Percentiles rank a stretch among this genome's conserved stretches.
These are phyloP conservation scores for Solanum virginianum DNA, from an alignment of 257 asterid genomes.

Conservation along the genomic window DNA sequence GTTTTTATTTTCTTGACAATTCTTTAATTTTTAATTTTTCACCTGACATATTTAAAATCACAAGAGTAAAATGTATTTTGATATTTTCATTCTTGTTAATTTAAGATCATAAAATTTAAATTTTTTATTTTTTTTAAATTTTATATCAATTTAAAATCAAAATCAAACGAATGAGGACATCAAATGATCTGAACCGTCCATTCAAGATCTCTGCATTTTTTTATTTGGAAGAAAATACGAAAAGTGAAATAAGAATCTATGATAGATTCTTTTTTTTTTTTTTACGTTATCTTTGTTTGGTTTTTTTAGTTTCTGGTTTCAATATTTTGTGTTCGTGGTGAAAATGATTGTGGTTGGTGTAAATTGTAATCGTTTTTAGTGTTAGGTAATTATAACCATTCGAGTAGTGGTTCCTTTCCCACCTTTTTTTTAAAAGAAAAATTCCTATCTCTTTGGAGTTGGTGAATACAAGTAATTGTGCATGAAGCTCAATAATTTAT, in stretches of 20 bases:
- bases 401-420: not conserved
- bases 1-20: no score
- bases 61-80: not conserved
- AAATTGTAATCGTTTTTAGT: not conserved
- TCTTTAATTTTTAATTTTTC: no score
- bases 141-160: no score
- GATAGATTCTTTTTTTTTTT: not conserved
- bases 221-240: not conserved
- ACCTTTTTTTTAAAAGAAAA: not conserved
- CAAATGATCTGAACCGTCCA: not conserved
- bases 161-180: not conserved
- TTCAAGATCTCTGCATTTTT: not conserved
- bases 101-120: not conserved
- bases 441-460: not conserved
- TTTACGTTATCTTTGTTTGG: not conserved
- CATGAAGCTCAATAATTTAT: no score
- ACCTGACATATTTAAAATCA: accelerated
- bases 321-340: not conserved
- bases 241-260: not conserved
- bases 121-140: accelerated
- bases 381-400: not conserved
- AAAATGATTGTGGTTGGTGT: not conserved
- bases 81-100: not conserved
- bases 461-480: not conserved
- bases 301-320: not conserved